Evolutionary conservation across 306 rosid genomes (phyloP).

Genomic region (Corylus avellana): DNA sequence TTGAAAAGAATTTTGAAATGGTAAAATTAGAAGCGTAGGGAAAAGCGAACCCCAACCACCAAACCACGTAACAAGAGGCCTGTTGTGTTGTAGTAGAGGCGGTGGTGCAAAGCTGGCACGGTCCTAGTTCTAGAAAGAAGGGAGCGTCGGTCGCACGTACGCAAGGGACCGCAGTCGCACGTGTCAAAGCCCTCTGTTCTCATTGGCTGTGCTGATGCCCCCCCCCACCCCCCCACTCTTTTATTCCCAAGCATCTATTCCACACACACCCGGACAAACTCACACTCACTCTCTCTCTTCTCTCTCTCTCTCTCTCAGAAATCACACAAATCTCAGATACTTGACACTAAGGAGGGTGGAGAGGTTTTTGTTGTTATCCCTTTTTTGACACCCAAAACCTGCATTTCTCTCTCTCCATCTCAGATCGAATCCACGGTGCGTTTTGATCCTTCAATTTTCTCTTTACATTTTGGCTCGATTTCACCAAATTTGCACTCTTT

Average conservation of each 20-base stretch:
- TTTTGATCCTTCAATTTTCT: constrained; percentile 29
- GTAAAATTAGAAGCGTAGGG: too few species aligned
- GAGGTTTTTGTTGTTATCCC: constrained; percentile 21
- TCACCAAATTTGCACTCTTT: background rate
- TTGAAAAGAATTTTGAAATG: too few species aligned
- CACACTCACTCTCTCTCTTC: background rate
- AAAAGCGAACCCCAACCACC: too few species aligned
- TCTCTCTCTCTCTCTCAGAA: constrained; percentile 26
- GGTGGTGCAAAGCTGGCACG: too few species aligned
- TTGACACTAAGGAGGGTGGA: constrained; percentile 10
- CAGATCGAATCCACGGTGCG: constrained; percentile 59
- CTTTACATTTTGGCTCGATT: constrained; percentile 9
- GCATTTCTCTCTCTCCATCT: constrained; percentile 51
- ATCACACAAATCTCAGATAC: constrained; percentile 55
- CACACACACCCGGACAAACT: background rate
- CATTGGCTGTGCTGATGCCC: constrained; percentile 32
- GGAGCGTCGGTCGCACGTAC: constrained; percentile 79
- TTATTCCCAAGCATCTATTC: constrained; percentile 38
- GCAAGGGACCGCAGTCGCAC: constrained; percentile 36
- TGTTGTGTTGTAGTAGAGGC: too few species aligned
- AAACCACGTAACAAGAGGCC: too few species aligned
- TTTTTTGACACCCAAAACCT: constrained; percentile 32
- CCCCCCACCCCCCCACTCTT: background rate
- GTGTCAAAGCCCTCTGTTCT: constrained; percentile 38
- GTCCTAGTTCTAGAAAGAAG: constrained; percentile 20